Conservation (phyloP, 2,329 filamentous ascomycete species). For the Trematosphaeria pertusa region DNA sequence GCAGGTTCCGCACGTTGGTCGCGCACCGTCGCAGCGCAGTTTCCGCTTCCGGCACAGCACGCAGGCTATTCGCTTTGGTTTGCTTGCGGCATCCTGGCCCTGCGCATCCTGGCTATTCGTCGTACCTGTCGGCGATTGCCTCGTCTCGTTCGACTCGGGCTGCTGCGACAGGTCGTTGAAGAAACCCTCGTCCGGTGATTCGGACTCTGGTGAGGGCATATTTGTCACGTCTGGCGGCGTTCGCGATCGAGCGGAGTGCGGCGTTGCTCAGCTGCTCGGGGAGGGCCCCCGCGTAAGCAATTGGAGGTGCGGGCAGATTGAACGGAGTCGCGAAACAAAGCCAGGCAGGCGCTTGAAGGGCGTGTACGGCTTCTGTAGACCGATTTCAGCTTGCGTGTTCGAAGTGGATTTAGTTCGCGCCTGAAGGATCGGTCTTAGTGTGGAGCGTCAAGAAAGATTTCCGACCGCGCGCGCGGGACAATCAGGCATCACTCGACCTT, state of each 20-base stretch:
- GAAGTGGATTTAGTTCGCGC: background rate
- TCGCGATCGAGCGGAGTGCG: constrained; percentile 9
- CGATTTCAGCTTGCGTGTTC: too few species aligned
- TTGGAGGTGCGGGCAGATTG: constrained; percentile 11
- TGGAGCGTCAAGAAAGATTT: background rate
- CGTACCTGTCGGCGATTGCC: constrained; percentile 44
- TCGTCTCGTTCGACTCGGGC: constrained; percentile 29
- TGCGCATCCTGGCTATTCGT: constrained; percentile 54
- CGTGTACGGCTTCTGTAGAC: too few species aligned
- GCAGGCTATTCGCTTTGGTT: constrained; percentile 87
- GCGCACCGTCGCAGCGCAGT: constrained; percentile 83
- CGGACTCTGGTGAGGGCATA: constrained; percentile 40
- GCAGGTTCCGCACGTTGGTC: constrained; percentile 88
- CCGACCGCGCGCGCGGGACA: constrained; percentile 1
- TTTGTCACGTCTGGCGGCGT: constrained; percentile 14
- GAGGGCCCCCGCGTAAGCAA: constrained; percentile 28
- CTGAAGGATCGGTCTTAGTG: background rate
- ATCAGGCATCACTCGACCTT: constrained; percentile 11
- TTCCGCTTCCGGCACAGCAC: constrained; percentile 94
- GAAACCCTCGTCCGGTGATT: constrained; percentile 55
- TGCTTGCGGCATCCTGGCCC: constrained; percentile 51
- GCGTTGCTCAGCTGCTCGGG: constrained; percentile 11
- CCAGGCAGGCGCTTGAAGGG: background rate
- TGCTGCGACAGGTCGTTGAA: constrained; percentile 64
- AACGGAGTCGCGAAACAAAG: background rate